Percentiles rank a stretch among this genome's conserved stretches.
These are phyloP conservation scores for Collariella sp. DNA, from an alignment of 495 filamentous ascomycete genomes.

Conservation along the genomic window DNA sequence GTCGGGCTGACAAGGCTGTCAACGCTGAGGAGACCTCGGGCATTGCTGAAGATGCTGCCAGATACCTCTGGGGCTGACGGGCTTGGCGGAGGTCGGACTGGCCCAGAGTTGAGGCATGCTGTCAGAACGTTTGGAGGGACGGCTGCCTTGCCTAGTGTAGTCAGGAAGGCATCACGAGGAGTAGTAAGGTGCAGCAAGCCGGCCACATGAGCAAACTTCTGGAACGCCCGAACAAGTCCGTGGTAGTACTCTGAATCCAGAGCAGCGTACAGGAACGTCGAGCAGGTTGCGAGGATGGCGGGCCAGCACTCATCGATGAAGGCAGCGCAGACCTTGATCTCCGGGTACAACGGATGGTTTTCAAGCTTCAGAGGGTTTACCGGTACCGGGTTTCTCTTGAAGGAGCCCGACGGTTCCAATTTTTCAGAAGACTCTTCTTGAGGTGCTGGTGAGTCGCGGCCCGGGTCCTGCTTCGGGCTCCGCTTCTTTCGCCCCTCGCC, in stretches of 20 bases:
- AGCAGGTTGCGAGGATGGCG: constrained; percentile 84
- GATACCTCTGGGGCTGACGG: constrained; percentile 41
- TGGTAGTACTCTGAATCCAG: constrained; percentile 94
- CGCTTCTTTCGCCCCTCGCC: constrained; percentile 49
- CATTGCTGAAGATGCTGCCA: constrained; percentile 50
- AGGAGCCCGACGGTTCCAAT: constrained; percentile 40
- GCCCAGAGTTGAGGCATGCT: constrained; percentile 45
- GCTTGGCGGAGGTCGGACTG: constrained; percentile 28
- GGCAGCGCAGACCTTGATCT: constrained; percentile 64
- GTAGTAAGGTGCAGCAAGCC: constrained; percentile 76
- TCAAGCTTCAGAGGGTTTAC: constrained; percentile 71
- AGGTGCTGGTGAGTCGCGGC: constrained; percentile 37
- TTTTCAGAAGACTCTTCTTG: constrained; percentile 32
- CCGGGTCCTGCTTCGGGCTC: constrained; percentile 31
- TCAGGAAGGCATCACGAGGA: constrained; percentile 88
- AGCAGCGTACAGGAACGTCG: constrained; percentile 85
- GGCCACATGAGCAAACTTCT: constrained; percentile 92
- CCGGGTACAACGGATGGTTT: constrained; percentile 57
- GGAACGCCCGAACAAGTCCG: constrained; percentile 83
- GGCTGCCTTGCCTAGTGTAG: constrained; percentile 84
- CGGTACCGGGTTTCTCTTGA: constrained; percentile 56
- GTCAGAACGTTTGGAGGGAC: constrained; percentile 69
- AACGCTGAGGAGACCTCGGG: constrained; percentile 55
- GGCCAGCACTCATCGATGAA: constrained; percentile 94
- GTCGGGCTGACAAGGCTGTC: constrained; percentile 48